Evolutionary conservation across 768 basidiomycete species (phyloP), one percentile per base, ranked within the genome.

Genomic region (Leucosporidium yakuticum): DNA sequence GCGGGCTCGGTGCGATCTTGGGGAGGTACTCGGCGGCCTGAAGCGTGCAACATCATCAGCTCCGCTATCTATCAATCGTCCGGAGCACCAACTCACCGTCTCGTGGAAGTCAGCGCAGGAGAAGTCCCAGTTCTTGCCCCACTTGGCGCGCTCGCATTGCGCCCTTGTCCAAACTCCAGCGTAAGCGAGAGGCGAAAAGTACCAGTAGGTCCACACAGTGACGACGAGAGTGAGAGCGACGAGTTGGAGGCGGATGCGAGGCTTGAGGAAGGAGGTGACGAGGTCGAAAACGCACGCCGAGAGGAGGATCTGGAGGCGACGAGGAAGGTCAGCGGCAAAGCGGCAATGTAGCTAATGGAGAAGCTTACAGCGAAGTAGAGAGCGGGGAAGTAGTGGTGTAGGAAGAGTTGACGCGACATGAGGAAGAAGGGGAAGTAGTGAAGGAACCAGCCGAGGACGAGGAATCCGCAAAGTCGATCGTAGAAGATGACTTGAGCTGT

Each of bases 381-480:
- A 0, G 94, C 92, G 0, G 95, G 96, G 80, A 98, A 88, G 78
- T 98, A 98, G 80, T 98, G 96, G 77, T 98, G 95, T 29, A 99
- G 80, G 84, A 99, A 99, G 56, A 98, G 87, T 76, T 99, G 96
- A 27, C 96, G 91, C 53, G 84, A 81, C 95, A 98, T 98, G 73
- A 98, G 82, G 85, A 87, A 98, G 85, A 99, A 99, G 20, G 96
- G 96, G 77, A 90, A 83, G 80, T 96, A 98, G 81, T 98, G 96
- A 44, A 99, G 77, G 31, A 82, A 81, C 91, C 95, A 99, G 57
- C 91, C 93, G 39, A 91, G 78, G 81, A 91, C 88, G 65, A 97
- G 85, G 85, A 97, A 96, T 0, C 88, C 88, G 69, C 91, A 92
- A 2, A 95, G 81, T 31, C 85, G 79, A 78, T 97, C 93, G 79